Evolutionary conservation across 2,329 filamentous ascomycete genomes (phyloP), one percentile per base, ranked within the genome.

Genomic region (Cryphonectria parasitica): DNA sequence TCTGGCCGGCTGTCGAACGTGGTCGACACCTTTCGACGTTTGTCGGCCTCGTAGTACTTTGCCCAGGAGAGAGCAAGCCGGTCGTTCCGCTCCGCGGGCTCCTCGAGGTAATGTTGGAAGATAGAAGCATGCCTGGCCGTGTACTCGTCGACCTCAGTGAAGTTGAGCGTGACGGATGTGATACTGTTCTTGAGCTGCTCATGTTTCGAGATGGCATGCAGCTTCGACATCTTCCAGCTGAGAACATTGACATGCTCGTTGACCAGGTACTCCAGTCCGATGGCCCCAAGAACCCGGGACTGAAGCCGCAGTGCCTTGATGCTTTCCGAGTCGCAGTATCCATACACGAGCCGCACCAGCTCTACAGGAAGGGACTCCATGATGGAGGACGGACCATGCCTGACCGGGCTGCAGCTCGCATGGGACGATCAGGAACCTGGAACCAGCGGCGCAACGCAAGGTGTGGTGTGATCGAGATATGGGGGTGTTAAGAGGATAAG

Each of bases 221-320:
- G 79, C 22, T 83, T 80, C 61, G 79, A 77, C 58, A 84, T 79
- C 67, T 81, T 80, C 81, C 83, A 85, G 66, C 80, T 80, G 62
- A 85, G 76, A 25, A 80, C 80, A 34, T 77, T 79, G 75, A 87
- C 85, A 67, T 77, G 73, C 2, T 81, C 74, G n/a, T 77, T 75
- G 36, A 85, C 74, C 70, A 86, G 76, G 70, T 80, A 83, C 34
- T 83, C 80, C 71, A 82, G 82, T 68, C 83, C 83, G 2, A 84
- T 76, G 41, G 81, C 78, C 54, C 83, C 83, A 52, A 82, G 75
- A 36, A 76, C 78, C 19, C 75, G 77, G 52, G 78, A 82, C 65
- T 77, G 77, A 41, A 82, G 80, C 17, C 85, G 82, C 54, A 87
- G 79, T 67, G 75, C 78, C 70, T 78, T 79, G 54, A 84, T 80